These are phyloP conservation scores for Tilletia indica DNA, from an alignment of 1,284 basidiomycete genomes.

Conservation along the genomic window DNA sequence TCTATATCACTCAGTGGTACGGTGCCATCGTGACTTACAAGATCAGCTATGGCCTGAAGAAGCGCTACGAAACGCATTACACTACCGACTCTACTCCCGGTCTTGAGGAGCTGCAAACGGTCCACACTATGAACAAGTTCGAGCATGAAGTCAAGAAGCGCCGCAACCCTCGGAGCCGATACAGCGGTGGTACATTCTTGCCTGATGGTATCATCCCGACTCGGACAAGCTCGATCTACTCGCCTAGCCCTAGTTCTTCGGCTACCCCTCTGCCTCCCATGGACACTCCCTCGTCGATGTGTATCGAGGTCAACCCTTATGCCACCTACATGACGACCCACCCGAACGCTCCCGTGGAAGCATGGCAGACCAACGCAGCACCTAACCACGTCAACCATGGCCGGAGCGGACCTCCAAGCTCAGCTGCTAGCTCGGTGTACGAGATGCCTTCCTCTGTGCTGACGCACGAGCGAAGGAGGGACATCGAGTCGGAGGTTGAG, in stretches of 20 bases:
- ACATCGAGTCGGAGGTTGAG: too few relatives aligned
- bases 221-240: conserved; percentile 5
- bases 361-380: not conserved
- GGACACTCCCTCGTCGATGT: not conserved
- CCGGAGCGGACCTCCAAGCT: not conserved
- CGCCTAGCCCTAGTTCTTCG: not conserved
- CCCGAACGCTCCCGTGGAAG: not conserved
- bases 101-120: not conserved
- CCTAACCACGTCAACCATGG: not conserved
- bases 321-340: not conserved
- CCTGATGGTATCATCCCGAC: not conserved
- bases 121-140: not conserved
- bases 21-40: conserved; percentile 30
- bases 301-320: not conserved
- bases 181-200: not conserved
- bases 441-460: not conserved
- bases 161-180: not conserved
- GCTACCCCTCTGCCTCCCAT: not conserved
- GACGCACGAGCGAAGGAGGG: too few relatives aligned
- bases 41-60: conserved; percentile 27
- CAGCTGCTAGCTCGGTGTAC: not conserved
- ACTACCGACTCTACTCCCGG: not conserved
- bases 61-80: conserved; percentile 20
- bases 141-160: not conserved
- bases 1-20: conserved; percentile 30